Base-by-base conservation (phyloP, 2,329 filamentous ascomycete species). In the Epichloe elymi region DNA sequence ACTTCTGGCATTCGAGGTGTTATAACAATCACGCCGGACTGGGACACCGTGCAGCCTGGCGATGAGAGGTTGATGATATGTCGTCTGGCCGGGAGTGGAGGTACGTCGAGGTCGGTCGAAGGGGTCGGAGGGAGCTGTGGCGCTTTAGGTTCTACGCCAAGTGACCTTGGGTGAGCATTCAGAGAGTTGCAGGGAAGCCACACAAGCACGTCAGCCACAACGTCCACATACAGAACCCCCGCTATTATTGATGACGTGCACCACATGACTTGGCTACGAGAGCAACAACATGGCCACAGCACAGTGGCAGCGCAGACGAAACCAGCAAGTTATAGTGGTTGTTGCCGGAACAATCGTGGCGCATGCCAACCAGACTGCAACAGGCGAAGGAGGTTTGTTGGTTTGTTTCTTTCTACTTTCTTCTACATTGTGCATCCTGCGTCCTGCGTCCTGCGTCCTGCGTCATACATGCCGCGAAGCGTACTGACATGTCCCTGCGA, bases 111-210 rank as follows among this genome's bases (percentile, higher is more conserved):
- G 49, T 12, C 43, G 19, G 19, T 19, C 19, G 19, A 19, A 2
- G 19, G 41, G 46, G 49, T 12, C 40, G 46, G 44, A 48, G 40
- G 56, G 55, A 61, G 62, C 60, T 63, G 59, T 64, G 60, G 63
- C 61, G 61, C 57, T 56, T 58, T 41, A 36, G 53, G 54, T 54
- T 43, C 20, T 6, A 12, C 19, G 40, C 11, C 10, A 23, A 23
- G 19, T 7, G 15, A 7, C 12, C 19, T 20, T 7, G 33, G 35
- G n/a, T 23, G 12, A 23, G 33, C 14, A 14, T 17, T 19, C n/a
- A 4, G 15, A 17, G 14, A n/a, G 11, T 45, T 14, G 43, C 12
- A 17, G n/a, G 43, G 2, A 4, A 30, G 12, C 11, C n/a, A 45
- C 36, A 17, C 8, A 10, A 45, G 11, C 14, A 30, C 12, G 12